A percentile compares a stretch with the other conserved stretches of the same genome.
Evolutionary conservation across 2,329 filamentous ascomycete species (phyloP).

Genomic region (Aureobasidium melanogenum): DNA sequence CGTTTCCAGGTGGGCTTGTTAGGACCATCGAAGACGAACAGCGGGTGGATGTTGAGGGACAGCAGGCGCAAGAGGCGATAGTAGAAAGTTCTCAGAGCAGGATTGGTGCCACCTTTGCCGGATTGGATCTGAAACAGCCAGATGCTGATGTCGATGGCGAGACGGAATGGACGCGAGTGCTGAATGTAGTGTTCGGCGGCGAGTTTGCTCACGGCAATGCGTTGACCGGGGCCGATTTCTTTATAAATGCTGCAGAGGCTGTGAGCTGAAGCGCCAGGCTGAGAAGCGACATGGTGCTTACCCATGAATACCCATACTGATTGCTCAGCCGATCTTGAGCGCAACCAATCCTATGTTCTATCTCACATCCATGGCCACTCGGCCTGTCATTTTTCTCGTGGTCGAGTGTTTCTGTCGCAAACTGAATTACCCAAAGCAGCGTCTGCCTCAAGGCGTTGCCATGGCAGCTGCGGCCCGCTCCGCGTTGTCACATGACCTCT

Average conservation of each 20-base stretch:
- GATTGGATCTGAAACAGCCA: slow-evolving; percentile 94
- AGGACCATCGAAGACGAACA: slow-evolving; percentile 86
- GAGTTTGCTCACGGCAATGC: slow-evolving; percentile 74
- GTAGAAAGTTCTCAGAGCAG: slow-evolving; percentile 83
- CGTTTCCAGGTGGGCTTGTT: slow-evolving; percentile 82
- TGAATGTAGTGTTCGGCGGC: slow-evolving; percentile 67
- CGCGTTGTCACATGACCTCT: background rate
- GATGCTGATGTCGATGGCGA: slow-evolving; percentile 91
- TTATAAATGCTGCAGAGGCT: slow-evolving; percentile 65
- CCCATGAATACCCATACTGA: slow-evolving; percentile 22
- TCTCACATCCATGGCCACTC: background rate
- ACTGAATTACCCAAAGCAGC: background rate
- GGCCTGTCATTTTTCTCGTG: background rate
- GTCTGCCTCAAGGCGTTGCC: background rate
- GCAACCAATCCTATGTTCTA: background rate
- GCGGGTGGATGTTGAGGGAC: slow-evolving; percentile 67
- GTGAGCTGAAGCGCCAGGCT: background rate
- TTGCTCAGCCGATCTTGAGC: background rate
- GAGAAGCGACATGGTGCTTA: background rate
- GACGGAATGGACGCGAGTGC: slow-evolving; percentile 63
- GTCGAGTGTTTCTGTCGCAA: background rate
- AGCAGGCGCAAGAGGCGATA: slow-evolving; percentile 77
- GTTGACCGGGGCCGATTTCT: slow-evolving; percentile 72
- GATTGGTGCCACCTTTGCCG: slow-evolving; percentile 76
- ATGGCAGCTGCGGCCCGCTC: slow-evolving; percentile 3